These are phyloP conservation scores for Hevea brasiliensis DNA, from an alignment of 345 rosid species.

Conservation along the genomic window DNA sequence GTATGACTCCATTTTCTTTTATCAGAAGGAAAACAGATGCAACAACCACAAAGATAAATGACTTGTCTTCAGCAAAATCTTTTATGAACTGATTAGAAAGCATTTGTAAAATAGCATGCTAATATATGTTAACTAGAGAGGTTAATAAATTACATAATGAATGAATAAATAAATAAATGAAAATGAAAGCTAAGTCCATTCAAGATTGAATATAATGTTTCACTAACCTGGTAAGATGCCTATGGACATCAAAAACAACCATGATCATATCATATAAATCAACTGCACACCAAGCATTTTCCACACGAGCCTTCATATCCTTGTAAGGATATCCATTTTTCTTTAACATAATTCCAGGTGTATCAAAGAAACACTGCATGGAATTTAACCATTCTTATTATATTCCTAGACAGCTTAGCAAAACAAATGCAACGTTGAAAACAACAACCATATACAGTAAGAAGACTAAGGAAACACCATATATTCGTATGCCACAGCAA, in stretches of 20 bases:
- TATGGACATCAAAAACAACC: constrained; percentile 86
- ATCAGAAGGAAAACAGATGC: neutral
- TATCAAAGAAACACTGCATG: constrained; percentile 88
- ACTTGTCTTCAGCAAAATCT: neutral
- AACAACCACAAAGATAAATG: neutral
- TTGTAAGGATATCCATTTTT: constrained; percentile 64
- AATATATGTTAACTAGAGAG: neutral
- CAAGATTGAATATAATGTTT: constrained; percentile 11
- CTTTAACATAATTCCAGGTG: constrained; percentile 79
- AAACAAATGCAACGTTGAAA: neutral
- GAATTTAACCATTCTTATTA: constrained; percentile 10
- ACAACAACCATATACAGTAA: neutral
- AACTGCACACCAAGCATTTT: constrained; percentile 80
- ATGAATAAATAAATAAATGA: neutral
- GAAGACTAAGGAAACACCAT: constrained; percentile 1
- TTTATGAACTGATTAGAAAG: neutral
- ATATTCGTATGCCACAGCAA: neutral
- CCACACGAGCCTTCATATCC: constrained; percentile 76
- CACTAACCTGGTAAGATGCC: constrained; percentile 80
- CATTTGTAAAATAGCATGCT: neutral
- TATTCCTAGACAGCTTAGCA: constrained; percentile 6
- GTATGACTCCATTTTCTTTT: neutral
- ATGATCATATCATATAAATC: constrained; percentile 78
- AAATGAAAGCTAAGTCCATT: neutral
- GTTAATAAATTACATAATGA: neutral